Evolutionary conservation across 2,329 filamentous ascomycete species (phyloP).

Genomic region (Scytalidium lignicola): DNA sequence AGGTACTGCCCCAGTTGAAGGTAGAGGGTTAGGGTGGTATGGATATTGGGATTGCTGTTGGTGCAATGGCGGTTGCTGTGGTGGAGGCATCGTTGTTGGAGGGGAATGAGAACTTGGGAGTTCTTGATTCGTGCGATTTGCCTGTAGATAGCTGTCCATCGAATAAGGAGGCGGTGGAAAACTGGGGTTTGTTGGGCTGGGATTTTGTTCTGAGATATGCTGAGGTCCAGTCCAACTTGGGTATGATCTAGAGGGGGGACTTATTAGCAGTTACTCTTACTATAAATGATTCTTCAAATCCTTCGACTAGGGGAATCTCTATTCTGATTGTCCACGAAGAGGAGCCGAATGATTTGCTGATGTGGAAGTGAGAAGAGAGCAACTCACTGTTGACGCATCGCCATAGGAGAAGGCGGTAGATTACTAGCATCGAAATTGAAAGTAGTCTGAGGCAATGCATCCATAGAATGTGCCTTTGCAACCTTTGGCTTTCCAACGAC

Average conservation of each 20-base stretch:
- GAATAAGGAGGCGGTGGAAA: slow-evolving; percentile 16
- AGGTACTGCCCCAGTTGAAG: slow-evolving; percentile 6
- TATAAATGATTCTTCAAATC: too few relatives aligned
- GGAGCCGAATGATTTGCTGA: too few relatives aligned
- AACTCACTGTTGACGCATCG: slow-evolving; percentile 26
- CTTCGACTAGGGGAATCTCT: too few relatives aligned
- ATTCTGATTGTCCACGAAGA: too few relatives aligned
- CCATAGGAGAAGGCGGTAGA: slow-evolving; percentile 19
- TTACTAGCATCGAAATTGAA: slow-evolving; percentile 28
- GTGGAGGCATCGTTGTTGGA: slow-evolving; percentile 12
- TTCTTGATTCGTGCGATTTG: slow-evolving; percentile 17
- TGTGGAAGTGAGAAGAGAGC: too few relatives aligned
- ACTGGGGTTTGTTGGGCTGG: slow-evolving; percentile 12
- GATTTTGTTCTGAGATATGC: slow-evolving; percentile 22
- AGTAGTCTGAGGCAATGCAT: slow-evolving; percentile 22
- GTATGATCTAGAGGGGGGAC: slow-evolving; percentile 14
- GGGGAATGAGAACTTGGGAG: slow-evolving; percentile 11
- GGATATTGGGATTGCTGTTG: slow-evolving; percentile 5
- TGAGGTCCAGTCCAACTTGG: slow-evolving; percentile 18
- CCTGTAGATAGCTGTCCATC: slow-evolving; percentile 23
- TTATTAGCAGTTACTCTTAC: background rate
- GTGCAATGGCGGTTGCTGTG: background rate
- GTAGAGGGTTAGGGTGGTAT: slow-evolving; percentile 3
- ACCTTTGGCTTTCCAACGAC: slow-evolving; percentile 16
- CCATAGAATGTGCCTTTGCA: slow-evolving; percentile 19